Evolutionary conservation across 2,329 filamentous ascomycete genomes (phyloP).

Genomic region (Epichloe aotearoae): DNA sequence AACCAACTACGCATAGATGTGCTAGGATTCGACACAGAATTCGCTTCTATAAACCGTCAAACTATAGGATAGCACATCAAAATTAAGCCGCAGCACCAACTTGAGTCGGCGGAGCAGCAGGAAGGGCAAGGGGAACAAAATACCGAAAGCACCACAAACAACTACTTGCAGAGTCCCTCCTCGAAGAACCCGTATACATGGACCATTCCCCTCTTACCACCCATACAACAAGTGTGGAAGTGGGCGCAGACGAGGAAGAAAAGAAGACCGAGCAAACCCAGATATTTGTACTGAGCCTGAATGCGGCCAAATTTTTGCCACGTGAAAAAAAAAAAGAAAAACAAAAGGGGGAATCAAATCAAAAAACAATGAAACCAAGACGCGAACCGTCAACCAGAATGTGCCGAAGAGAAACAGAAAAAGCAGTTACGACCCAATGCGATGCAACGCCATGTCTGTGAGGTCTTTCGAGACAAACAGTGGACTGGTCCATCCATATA

Average conservation of each 20-base stretch:
- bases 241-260: background rate
- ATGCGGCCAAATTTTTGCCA: background rate
- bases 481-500: background rate
- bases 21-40: background rate
- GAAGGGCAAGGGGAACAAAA: background rate
- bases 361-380: background rate
- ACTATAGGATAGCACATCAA: background rate
- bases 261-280: background rate
- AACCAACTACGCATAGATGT: no score
- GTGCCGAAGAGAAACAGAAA: background rate
- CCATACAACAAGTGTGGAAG: background rate
- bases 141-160: background rate
- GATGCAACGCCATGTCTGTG: conserved; percentile 3
- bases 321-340: conserved; percentile 1
- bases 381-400: background rate
- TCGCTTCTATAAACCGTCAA: conserved; percentile 1
- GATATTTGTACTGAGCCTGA: background rate
- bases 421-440: conserved; percentile 1
- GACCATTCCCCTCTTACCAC: background rate
- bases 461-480: background rate
- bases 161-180: background rate
- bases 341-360: conserved; percentile 6
- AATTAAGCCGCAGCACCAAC: background rate
- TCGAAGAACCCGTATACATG: background rate
- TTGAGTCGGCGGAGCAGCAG: background rate